These are phyloP conservation scores for Leccinum arenicola DNA, from an alignment of 768 basidiomycete species.

Conservation along the genomic window DNA sequence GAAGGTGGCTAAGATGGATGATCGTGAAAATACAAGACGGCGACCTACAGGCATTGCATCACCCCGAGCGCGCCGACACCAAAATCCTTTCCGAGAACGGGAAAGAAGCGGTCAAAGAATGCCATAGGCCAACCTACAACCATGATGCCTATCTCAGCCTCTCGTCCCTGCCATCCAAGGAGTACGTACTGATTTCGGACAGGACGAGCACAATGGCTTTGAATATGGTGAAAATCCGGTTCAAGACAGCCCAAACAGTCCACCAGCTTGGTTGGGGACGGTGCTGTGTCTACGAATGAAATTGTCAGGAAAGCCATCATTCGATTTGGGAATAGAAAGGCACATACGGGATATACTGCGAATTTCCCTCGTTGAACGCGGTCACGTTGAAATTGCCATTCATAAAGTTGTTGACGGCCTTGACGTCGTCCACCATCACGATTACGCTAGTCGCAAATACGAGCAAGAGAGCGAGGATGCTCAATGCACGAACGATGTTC, in stretches of 20 bases:
- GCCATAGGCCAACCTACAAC: conserved; percentile 59
- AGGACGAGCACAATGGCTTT: conserved; percentile 71
- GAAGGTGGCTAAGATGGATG: neutral
- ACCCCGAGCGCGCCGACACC: conserved; percentile 87
- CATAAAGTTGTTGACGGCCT: conserved; percentile 66
- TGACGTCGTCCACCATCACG: conserved; percentile 71
- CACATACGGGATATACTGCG: conserved; percentile 78
- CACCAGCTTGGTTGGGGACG: conserved; percentile 91
- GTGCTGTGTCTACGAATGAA: conserved; percentile 59
- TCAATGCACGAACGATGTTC: conserved; percentile 72
- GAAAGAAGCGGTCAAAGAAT: conserved; percentile 88
- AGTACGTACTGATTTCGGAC: conserved; percentile 38
- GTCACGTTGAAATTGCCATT: conserved; percentile 36
- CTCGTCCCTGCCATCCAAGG: neutral
- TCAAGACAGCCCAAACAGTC: conserved; percentile 61
- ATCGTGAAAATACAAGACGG: neutral
- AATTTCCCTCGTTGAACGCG: conserved; percentile 47
- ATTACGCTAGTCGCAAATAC: conserved; percentile 77
- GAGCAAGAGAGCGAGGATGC: conserved; percentile 74
- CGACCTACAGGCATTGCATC: conserved; percentile 75
- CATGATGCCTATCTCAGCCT: neutral
- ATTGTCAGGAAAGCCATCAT: neutral
- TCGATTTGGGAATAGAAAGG: neutral
- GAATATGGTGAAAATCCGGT: conserved; percentile 81
- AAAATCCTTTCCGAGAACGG: conserved; percentile 82